phyloP scores from a whole-genome alignment of 2,329 filamentous ascomycete species.

The Claviceps africana region DNA sequence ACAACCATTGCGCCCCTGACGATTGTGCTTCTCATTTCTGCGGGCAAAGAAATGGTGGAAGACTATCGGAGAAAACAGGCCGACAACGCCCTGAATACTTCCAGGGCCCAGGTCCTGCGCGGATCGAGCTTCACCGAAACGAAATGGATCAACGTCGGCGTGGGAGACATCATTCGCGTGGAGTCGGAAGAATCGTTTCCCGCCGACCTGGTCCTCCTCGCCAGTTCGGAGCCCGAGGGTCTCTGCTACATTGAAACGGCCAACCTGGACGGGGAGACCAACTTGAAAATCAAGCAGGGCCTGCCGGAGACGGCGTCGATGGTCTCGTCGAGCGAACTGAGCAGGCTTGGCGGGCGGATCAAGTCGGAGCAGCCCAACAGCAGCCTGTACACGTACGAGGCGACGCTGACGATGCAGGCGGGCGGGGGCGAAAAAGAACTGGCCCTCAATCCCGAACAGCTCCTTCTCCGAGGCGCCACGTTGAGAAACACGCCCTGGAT shows the following conservation, averaged over 20 bases:
- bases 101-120: constrained; percentile 67
- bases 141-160: constrained; percentile 85
- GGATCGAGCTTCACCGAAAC: constrained; percentile 75
- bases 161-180: constrained; percentile 85
- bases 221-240: constrained; percentile 92
- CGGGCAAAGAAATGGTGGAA: constrained; percentile 85
- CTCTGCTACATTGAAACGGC: constrained; percentile 98
- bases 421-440: constrained; percentile 90
- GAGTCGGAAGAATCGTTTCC: constrained; percentile 93
- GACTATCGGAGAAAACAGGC: constrained; percentile 82
- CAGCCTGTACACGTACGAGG: constrained; percentile 96
- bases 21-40: constrained; percentile 85
- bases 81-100: constrained; percentile 77
- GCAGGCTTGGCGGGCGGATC: constrained; percentile 70
- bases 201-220: constrained; percentile 79
- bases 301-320: constrained; percentile 82
- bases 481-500: constrained; percentile 95
- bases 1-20: constrained; percentile 92
- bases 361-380: constrained; percentile 96
- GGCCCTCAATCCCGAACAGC: constrained; percentile 77
- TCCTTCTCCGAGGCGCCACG: constrained; percentile 83
- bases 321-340: constrained; percentile 76
- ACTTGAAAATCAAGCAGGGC: constrained; percentile 96
- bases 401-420: constrained; percentile 78
- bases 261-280: constrained; percentile 94